Base-by-base conservation (phyloP, 2,329 filamentous ascomycete genomes). In the Mollisia scopiformis region DNA sequence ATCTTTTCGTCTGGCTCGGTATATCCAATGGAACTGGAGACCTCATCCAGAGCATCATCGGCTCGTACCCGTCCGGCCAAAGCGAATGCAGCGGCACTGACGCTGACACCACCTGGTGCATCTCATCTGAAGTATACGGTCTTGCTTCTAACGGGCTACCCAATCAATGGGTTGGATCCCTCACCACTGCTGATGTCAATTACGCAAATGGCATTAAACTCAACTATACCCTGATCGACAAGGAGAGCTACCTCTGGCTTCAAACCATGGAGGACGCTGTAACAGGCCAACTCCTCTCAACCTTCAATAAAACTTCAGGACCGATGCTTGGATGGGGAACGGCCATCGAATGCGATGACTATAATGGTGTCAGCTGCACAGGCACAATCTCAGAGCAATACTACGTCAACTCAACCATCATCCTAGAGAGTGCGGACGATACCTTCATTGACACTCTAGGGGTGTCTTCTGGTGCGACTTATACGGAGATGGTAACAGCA, bases 101-200 rank as follows among this genome's bases (percentile, higher is more conserved):
- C 16, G 68, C 64, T 35, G 64, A 69, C 39, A 59, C 60, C n/a
- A 59, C 62, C 8, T 68, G 69, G 69, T 71, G 68, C 35, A 63
- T 71, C 39, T 67, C 66, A 8, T 68, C 70, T 28, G 69, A 70
- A 56, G 69, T 71, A 1, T 72, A 69, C 41, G 68, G 68, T 33
- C 37, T 58, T 37, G 65, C 66, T 46, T 43, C 47, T 3, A 41
- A 58, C 6, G 63, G 62, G 14, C 23, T 52, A 14, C 43, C 52
- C 10, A 63, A 65, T 19, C 69, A 70, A 51, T 69, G 64, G 23
- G 69, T 70, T 14, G 70, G 68, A 23, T 59, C 62, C 1, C 57
- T 66, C 35, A 63, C 57, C 6, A 68, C 67, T 5, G 58, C 67
- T 8, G 68, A 67, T 21, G 55, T 61, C 35, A 65, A 63, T 58